Evolutionary conservation across 2,329 filamentous ascomycete genomes (phyloP).

Genomic region (Colletotrichum viniferum): DNA sequence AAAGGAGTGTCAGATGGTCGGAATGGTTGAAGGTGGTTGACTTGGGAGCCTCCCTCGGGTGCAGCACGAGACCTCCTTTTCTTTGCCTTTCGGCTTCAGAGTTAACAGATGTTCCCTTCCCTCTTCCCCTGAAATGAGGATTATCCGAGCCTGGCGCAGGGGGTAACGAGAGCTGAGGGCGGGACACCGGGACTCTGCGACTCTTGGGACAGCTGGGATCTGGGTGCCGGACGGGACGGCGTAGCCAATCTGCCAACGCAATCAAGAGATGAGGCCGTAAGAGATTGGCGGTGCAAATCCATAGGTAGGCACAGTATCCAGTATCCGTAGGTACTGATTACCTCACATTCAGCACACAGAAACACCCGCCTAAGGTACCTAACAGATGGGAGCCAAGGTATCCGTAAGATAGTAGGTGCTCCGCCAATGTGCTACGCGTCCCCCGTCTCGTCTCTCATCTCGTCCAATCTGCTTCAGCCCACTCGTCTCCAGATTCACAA

Average conservation of each 20-base stretch:
- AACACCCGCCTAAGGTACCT: neutral
- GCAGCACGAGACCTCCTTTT: conserved; percentile 17
- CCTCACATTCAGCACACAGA: neutral
- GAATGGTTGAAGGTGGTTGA: neutral
- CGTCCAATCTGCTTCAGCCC: conserved; percentile 1
- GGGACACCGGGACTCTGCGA: neutral
- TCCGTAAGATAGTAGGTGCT: neutral
- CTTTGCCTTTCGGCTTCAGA: neutral
- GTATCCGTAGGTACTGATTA: neutral
- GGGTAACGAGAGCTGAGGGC: neutral
- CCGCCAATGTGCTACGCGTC: neutral
- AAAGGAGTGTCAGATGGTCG: conserved; percentile 17
- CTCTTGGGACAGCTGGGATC: neutral
- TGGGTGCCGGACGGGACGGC: conserved; percentile 4
- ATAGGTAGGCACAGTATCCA: neutral
- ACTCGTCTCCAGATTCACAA: neutral
- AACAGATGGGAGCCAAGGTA: neutral
- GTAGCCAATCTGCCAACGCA: conserved; percentile 1
- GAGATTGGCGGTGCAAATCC: neutral
- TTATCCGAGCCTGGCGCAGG: conserved; percentile 15
- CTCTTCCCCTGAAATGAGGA: conserved; percentile 18
- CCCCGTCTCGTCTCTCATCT: neutral
- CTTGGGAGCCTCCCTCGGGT: neutral
- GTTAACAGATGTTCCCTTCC: neutral
- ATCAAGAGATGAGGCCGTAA: neutral